A percentile compares a stretch with the other conserved stretches of the same genome.
Evolutionary conservation across 768 basidiomycete species (phyloP).

Genomic region (Russula lepida): DNA sequence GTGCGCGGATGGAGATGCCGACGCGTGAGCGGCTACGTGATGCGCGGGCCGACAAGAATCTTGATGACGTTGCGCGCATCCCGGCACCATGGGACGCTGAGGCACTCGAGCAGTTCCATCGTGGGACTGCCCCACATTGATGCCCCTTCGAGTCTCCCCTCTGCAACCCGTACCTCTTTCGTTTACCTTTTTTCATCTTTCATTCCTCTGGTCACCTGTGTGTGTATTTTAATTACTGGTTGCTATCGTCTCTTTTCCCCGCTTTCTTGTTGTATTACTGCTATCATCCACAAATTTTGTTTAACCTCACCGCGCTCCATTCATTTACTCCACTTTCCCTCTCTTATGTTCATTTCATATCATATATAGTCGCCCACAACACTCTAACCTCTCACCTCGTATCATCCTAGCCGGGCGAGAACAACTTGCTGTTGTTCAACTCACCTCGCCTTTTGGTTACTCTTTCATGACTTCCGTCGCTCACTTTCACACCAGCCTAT

Average conservation of each 20-base stretch:
- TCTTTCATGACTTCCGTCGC: not conserved
- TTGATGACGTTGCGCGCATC: slow-evolving; percentile 59
- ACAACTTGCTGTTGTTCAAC: not conserved
- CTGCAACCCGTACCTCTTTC: not conserved
- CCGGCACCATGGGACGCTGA: slow-evolving; percentile 49
- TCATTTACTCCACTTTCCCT: not conserved
- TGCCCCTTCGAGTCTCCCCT: not conserved
- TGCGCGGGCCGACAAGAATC: slow-evolving; percentile 70
- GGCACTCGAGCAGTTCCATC: slow-evolving; percentile 15
- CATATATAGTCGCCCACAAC: not conserved
- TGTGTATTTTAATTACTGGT: not conserved
- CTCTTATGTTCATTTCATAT: slow-evolving; percentile 1
- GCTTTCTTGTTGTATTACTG: not conserved
- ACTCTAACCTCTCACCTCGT: not conserved
- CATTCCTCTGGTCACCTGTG: not conserved
- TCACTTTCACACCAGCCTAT: not conserved
- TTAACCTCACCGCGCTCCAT: not conserved
- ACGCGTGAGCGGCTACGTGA: slow-evolving; percentile 65
- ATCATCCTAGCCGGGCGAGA: not conserved
- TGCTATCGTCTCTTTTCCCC: not conserved
- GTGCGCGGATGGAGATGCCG: slow-evolving; percentile 68
- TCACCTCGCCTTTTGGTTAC: not conserved
- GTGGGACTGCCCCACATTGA: not conserved
- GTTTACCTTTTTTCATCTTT: not conserved
- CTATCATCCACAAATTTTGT: not conserved